These are phyloP conservation scores for Stellera chamaejasme DNA, from an alignment of 345 rosid species.

Conservation along the genomic window DNA sequence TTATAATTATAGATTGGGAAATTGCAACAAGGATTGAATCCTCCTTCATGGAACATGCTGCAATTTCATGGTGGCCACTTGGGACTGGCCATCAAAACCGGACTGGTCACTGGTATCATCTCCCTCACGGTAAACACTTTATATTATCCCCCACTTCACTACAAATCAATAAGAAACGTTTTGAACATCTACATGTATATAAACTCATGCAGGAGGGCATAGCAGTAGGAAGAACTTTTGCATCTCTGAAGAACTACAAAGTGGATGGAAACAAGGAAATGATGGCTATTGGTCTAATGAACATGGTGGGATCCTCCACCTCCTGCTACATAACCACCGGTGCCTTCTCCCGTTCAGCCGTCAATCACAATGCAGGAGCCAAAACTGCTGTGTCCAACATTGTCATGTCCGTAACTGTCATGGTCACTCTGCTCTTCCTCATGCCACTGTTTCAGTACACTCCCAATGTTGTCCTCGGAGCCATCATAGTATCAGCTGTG, in stretches of 20 bases:
- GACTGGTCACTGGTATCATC: slow-evolving; percentile 77
- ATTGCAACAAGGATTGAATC: slow-evolving; percentile 80
- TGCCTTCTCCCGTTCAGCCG: slow-evolving; percentile 93
- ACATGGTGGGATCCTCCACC: slow-evolving; percentile 86
- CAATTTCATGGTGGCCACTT: slow-evolving; percentile 64
- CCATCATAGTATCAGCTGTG: slow-evolving; percentile 88
- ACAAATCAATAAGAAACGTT: background rate
- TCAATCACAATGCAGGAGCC: slow-evolving; percentile 87
- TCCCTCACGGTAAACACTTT: slow-evolving; percentile 64
- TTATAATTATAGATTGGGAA: slow-evolving; percentile 55
- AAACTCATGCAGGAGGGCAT: slow-evolving; percentile 77
- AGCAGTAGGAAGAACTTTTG: slow-evolving; percentile 97
- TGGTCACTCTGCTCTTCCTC: slow-evolving; percentile 86
- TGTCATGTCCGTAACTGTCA: slow-evolving; percentile 83
- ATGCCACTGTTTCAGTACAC: slow-evolving; percentile 97
- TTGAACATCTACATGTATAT: background rate
- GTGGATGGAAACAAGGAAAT: slow-evolving; percentile 98
- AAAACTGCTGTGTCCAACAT: slow-evolving; percentile 92
- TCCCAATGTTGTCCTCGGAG: slow-evolving; percentile 82
- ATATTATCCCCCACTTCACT: background rate
- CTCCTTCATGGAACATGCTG: slow-evolving; percentile 90
- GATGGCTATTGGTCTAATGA: slow-evolving; percentile 96
- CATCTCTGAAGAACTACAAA: slow-evolving; percentile 75
- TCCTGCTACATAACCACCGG: slow-evolving; percentile 94
- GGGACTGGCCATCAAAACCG: slow-evolving; percentile 69